A percentile compares a stretch with the other conserved stretches of the same genome.
These are phyloP conservation scores for Exophiala calicioides DNA, from an alignment of 2,329 filamentous ascomycete species.

Conservation along the genomic window DNA sequence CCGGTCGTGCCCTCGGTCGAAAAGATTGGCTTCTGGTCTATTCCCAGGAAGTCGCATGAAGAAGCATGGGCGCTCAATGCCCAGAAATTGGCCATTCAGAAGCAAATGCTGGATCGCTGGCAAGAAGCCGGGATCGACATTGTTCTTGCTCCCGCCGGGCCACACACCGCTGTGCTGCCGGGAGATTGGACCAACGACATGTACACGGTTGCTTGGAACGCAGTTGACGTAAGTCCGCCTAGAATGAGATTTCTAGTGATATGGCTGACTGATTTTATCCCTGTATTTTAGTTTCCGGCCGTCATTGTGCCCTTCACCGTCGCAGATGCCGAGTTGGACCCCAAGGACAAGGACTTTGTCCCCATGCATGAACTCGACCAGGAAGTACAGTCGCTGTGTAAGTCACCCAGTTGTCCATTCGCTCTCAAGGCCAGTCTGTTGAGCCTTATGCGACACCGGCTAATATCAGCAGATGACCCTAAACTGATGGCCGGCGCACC, in stretches of 20 bases:
- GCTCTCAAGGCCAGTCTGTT: background rate
- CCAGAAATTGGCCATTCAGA: conserved; percentile 36
- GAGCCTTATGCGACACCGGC: background rate
- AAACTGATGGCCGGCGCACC: conserved; percentile 39
- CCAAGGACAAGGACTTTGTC: conserved; percentile 32
- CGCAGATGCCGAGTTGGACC: conserved; percentile 36
- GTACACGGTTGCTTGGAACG: conserved; percentile 42
- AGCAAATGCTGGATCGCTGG: conserved; percentile 41
- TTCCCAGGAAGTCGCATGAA: conserved; percentile 37
- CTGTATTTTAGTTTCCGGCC: conserved; percentile 34
- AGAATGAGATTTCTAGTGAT: too few species aligned
- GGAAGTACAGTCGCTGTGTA: conserved; percentile 34
- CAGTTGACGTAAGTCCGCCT: conserved; percentile 32
- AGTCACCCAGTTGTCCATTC: background rate
- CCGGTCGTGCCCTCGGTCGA: conserved; percentile 37
- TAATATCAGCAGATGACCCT: conserved; percentile 33
- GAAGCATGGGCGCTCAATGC: conserved; percentile 40
- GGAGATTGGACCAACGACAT: conserved; percentile 39
- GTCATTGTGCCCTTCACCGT: conserved; percentile 37
- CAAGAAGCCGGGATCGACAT: conserved; percentile 32
- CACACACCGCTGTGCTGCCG: conserved; percentile 37
- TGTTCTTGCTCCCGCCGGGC: conserved; percentile 33
- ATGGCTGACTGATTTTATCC: background rate
- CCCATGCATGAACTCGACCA: conserved; percentile 32
- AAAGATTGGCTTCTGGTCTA: conserved; percentile 40